These are phyloP conservation scores for Papiliotrema laurentii DNA, from an alignment of 1,284 basidiomycete genomes.

Conservation along the genomic window DNA sequence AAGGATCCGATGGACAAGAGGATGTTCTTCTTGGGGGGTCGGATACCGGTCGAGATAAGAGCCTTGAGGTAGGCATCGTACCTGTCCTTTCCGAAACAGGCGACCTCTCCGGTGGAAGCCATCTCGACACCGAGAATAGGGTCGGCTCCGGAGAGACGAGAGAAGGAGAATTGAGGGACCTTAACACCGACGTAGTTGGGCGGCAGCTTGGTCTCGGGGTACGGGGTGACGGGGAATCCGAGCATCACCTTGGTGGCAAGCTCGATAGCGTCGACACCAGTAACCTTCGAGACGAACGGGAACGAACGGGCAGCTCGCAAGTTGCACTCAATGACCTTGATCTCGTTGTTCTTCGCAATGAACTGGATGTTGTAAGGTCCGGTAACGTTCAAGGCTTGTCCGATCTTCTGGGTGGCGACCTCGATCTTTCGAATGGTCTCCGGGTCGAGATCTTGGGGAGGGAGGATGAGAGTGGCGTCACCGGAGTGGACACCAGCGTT, in stretches of 20 bases:
- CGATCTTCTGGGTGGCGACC: constrained; percentile 95
- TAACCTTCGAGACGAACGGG: constrained; percentile 99
- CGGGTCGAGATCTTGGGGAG: constrained; percentile 95
- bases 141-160: constrained; percentile 89
- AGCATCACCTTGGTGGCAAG: constrained; percentile 99
- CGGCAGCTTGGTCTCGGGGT: constrained; percentile 82
- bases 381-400: constrained; percentile 95
- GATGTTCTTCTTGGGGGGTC: constrained; percentile 66
- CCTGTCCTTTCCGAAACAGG: constrained; percentile 95
- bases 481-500: constrained; percentile 98
- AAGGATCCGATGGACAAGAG: constrained; percentile 65
- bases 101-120: constrained; percentile 99
- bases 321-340: constrained; percentile 99
- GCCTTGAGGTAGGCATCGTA: constrained; percentile 98
- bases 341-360: constrained; percentile 99
- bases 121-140: constrained; percentile 99
- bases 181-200: constrained; percentile 95
- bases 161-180: constrained; percentile 98
- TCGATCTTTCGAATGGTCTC: constrained; percentile 94
- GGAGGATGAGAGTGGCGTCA: constrained; percentile 95
- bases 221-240: constrained; percentile 78
- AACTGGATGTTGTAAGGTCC: constrained; percentile 99
- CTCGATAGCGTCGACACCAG: constrained; percentile 94
- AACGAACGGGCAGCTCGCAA: constrained; percentile 95
- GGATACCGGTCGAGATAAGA: constrained; percentile 91